Evolutionary conservation across 2,329 filamentous ascomycete species (phyloP).

Genomic region (Ophiostoma quercus): DNA sequence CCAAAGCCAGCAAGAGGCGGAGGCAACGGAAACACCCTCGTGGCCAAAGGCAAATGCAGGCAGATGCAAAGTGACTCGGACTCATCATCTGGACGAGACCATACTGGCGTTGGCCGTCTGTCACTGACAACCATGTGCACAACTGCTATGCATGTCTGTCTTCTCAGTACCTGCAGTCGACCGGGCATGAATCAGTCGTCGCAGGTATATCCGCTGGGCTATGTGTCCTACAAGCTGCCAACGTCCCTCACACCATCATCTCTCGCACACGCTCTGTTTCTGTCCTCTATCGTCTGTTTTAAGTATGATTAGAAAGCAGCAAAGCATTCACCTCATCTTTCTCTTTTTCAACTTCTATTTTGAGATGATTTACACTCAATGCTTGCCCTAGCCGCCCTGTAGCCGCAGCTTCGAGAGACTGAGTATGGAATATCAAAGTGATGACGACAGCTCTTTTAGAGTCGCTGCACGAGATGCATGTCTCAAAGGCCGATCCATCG

Average conservation of each 20-base stretch:
- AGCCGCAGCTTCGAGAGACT: neutral
- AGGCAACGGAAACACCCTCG: no score
- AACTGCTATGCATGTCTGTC: neutral
- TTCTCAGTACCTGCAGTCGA: neutral
- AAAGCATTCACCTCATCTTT: neutral
- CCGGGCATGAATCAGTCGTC: neutral
- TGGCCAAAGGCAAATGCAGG: no score
- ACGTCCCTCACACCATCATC: neutral
- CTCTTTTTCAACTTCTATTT: neutral
- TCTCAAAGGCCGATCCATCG: neutral
- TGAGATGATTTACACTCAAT: neutral
- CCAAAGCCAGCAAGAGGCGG: neutral
- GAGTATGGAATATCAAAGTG: neutral
- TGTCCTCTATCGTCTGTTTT: neutral
- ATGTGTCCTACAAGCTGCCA: neutral
- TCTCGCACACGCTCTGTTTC: neutral
- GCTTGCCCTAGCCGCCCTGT: constrained; percentile 2
- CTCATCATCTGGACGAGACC: constrained; percentile 3
- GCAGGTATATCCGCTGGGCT: neutral
- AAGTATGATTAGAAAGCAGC: neutral
- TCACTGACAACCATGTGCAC: neutral
- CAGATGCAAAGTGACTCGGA: neutral
- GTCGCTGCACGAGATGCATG: neutral
- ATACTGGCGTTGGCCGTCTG: neutral
- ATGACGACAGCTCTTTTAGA: neutral